A percentile compares a stretch with the other conserved stretches of the same genome.
Conservation (phyloP, 352 stramenopile genomes). For the Phytophthora parvispora region DNA sequence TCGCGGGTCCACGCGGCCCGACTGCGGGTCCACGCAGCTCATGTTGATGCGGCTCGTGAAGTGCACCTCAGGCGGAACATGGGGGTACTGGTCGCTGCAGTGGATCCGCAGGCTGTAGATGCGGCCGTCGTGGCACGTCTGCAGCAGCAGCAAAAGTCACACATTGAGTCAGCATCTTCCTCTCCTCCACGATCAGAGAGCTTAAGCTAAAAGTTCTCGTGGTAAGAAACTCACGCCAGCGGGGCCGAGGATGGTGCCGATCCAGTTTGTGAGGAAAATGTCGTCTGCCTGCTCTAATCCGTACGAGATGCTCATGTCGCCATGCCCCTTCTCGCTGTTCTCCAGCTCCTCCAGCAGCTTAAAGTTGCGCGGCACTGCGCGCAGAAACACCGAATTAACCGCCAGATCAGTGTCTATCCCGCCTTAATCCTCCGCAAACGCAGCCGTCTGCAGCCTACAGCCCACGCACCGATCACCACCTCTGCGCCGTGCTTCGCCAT, state of each 20-base stretch:
- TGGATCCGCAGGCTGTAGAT: conserved; percentile 98
- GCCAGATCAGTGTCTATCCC: background rate
- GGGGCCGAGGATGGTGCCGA: conserved; percentile 98
- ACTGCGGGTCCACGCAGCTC: conserved; percentile 95
- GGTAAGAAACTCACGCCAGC: conserved; percentile 86
- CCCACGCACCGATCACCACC: conserved; percentile 77
- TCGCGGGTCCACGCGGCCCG: conserved; percentile 83
- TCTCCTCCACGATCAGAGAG: too few species aligned
- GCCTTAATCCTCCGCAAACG: background rate
- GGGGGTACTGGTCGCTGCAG: conserved; percentile 96
- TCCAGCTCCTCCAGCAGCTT: conserved; percentile 96
- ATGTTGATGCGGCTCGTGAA: conserved; percentile 99
- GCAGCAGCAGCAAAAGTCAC: conserved; percentile 2
- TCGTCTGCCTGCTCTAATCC: conserved; percentile 97
- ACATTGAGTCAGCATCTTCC: too few species aligned
- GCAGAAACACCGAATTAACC: background rate
- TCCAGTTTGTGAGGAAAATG: conserved; percentile 99
- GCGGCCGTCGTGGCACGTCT: conserved; percentile 97
- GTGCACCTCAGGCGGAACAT: conserved; percentile 93
- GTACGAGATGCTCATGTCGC: conserved; percentile 96
- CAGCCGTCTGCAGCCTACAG: background rate
- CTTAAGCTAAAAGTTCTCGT: too few species aligned
- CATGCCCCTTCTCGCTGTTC: conserved; percentile 93
- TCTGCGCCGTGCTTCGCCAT: conserved; percentile 87
- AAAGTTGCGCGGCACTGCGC: conserved; percentile 93